Evolutionary conservation across 1,284 basidiomycete species (phyloP).

Genomic region (Amylostereum areolatum): DNA sequence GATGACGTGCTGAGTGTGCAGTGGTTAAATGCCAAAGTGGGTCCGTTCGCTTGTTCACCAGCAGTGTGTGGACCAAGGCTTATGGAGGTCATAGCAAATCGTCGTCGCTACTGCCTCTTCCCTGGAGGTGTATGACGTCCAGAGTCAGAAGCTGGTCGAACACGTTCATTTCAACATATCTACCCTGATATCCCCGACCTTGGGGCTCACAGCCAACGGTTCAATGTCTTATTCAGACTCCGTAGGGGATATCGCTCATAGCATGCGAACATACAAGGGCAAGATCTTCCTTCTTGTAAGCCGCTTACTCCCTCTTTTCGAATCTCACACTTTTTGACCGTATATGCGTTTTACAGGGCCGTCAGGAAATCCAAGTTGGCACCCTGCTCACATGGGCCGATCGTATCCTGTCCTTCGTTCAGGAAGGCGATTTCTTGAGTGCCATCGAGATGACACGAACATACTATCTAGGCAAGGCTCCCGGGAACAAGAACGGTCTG

Average conservation of each 20-base stretch:
- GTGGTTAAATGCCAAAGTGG: conserved; percentile 73
- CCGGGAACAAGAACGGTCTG: conserved; percentile 87
- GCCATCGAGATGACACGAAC: conserved; percentile 85
- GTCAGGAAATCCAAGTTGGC: conserved; percentile 73
- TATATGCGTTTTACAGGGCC: conserved; percentile 38
- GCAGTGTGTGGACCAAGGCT: conserved; percentile 8
- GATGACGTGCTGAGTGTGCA: conserved; percentile 61
- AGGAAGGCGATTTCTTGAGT: conserved; percentile 82
- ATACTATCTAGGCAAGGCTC: conserved; percentile 79
- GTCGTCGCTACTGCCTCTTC: conserved; percentile 49
- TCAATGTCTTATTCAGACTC: conserved; percentile 43
- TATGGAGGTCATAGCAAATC: conserved; percentile 45
- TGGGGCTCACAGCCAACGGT: conserved; percentile 40
- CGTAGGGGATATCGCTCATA: conserved; percentile 58
- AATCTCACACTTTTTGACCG: conserved; percentile 5
- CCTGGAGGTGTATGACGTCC: conserved; percentile 70
- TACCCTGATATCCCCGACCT: conserved; percentile 48
- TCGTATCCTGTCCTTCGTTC: conserved; percentile 78
- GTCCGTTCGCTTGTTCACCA: conserved; percentile 30
- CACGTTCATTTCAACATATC: conserved; percentile 50
- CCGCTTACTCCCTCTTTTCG: neutral
- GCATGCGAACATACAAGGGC: conserved; percentile 80
- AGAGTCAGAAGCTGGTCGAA: conserved; percentile 50
- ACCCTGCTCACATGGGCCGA: conserved; percentile 95
- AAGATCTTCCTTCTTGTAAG: conserved; percentile 88